These are phyloP conservation scores for Chondrus crispus DNA, from an alignment of 23 red algal species.

Conservation along the genomic window DNA sequence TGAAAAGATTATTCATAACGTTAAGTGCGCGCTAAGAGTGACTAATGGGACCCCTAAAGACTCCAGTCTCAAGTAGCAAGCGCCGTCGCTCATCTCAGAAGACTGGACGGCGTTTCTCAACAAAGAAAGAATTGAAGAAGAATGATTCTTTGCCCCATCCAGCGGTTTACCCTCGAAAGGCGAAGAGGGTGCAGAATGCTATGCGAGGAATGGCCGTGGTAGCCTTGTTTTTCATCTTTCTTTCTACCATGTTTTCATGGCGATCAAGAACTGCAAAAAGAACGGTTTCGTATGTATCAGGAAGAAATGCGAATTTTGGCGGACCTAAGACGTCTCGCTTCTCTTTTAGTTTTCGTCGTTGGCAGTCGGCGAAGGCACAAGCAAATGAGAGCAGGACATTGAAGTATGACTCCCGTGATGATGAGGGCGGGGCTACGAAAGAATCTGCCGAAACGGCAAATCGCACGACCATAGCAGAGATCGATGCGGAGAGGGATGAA, in stretches of 20 bases:
- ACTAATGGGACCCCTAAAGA: not conserved
- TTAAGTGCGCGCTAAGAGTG: no score
- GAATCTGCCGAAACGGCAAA: no score
- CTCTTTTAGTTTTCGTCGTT: no score
- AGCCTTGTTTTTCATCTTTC: not conserved
- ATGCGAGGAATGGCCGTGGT: conserved; percentile 19
- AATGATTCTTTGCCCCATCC: conserved; percentile 26
- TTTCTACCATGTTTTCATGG: not conserved
- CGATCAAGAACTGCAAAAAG: not conserved
- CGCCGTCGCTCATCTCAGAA: conserved; percentile 46
- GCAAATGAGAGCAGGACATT: no score
- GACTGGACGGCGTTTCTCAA: conserved; percentile 30
- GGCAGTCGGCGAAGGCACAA: no score
- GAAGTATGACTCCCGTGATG: no score
- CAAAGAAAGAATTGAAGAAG: conserved; percentile 28
- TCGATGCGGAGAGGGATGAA: not conserved
- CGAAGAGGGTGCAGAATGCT: not conserved
- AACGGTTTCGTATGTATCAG: no score
- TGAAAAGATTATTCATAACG: no score
- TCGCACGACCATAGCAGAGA: no score
- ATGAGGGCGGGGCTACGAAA: no score
- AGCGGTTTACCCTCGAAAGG: not conserved
- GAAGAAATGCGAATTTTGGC: no score
- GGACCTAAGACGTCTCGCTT: no score
- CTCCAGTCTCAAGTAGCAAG: conserved; percentile 15